phyloP scores from a whole-genome alignment of 495 filamentous ascomycete species.

The Lichina pygmaea region DNA sequence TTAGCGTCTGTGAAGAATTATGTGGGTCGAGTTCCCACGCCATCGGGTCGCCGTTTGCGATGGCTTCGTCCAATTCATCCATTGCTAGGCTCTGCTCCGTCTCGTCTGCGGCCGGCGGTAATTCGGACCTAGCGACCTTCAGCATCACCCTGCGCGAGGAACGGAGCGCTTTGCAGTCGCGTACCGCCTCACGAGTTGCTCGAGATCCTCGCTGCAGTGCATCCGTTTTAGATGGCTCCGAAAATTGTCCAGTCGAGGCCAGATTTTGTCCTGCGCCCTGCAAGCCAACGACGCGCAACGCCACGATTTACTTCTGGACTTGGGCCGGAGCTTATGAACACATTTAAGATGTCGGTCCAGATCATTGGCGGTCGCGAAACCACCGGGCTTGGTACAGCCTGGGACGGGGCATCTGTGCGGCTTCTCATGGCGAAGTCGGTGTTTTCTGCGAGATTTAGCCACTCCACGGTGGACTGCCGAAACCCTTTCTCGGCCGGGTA shows the following conservation, averaged over 20 bases:
- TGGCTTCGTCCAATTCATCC: no score
- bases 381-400: slow-evolving; percentile 25
- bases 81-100: no score
- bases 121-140: no score
- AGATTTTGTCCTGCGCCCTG: slow-evolving; percentile 40
- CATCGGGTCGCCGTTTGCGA: no score
- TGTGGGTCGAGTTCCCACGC: no score
- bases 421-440: slow-evolving; percentile 50
- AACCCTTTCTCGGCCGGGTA: no score
- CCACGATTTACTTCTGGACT: slow-evolving; percentile 30
- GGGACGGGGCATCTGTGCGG: slow-evolving; percentile 36
- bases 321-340: slow-evolving; percentile 8
- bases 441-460: slow-evolving; percentile 31
- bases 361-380: slow-evolving; percentile 69
- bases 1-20: no score
- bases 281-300: slow-evolving; percentile 39
- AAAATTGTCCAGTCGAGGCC: slow-evolving; percentile 85
- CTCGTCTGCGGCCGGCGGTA: no score
- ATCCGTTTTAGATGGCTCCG: slow-evolving; percentile 60
- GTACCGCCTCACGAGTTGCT: slow-evolving; percentile 12
- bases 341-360: slow-evolving; percentile 11
- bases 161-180: no score
- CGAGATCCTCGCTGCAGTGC: slow-evolving; percentile 30
- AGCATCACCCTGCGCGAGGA: no score
- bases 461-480: no score